Percentiles rank a stretch among this genome's conserved stretches.
phyloP scores from a whole-genome alignment of 2,329 filamentous ascomycete genomes.

The Aulographum hederae region DNA sequence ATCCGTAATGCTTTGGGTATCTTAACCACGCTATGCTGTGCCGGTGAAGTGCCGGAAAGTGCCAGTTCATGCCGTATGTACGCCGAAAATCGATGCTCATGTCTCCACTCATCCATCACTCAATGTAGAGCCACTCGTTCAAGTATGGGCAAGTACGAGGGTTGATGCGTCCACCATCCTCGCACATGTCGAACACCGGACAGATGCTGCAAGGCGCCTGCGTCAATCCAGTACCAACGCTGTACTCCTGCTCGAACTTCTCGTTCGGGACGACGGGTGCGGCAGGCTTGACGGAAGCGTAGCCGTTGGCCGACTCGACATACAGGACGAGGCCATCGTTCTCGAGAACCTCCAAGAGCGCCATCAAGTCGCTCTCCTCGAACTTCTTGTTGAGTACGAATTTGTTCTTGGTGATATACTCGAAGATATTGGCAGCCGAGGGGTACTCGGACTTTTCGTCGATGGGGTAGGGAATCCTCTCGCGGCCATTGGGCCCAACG shows the following conservation, averaged over 20 bases:
- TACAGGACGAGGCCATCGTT: conserved; percentile 82
- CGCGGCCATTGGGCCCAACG: neutral
- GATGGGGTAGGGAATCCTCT: conserved; percentile 32
- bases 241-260: conserved; percentile 3
- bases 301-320: conserved; percentile 30
- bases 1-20: too few species aligned
- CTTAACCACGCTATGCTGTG: too few species aligned
- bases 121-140: conserved; percentile 74
- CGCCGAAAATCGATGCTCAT: too few species aligned
- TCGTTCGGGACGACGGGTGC: conserved; percentile 5
- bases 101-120: too few species aligned
- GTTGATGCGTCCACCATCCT: conserved; percentile 77
- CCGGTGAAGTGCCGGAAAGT: too few species aligned
- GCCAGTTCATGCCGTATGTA: too few species aligned
- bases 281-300: conserved; percentile 23
- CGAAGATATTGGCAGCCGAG: conserved; percentile 60
- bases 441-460: conserved; percentile 62
- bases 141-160: conserved; percentile 88
- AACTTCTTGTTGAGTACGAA: conserved; percentile 45
- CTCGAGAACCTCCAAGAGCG: conserved; percentile 72
- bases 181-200: conserved; percentile 83
- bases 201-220: conserved; percentile 83
- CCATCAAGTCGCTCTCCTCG: conserved; percentile 57
- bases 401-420: conserved; percentile 48
- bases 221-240: conserved; percentile 51